Evolutionary conservation across 2,329 filamentous ascomycete species (phyloP), one percentile per base, ranked within the genome.

Genomic region (Fusarium subtropicale): DNA sequence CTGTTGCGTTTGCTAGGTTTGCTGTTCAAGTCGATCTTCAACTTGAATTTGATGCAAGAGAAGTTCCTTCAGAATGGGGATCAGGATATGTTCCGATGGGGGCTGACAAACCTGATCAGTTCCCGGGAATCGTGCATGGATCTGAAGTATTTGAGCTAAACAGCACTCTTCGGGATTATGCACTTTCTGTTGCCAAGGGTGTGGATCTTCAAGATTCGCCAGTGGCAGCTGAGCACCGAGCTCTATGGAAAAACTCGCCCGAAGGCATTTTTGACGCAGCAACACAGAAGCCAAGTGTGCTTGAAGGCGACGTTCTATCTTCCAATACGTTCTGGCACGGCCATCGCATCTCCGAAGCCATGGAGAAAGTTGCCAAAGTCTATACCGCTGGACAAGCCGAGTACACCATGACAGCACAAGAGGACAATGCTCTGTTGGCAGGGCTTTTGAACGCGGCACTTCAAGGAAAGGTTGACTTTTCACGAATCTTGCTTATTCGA

Each of bases 271-370:
- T 62, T 9, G 15, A 56, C 1, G 54, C 63, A 3, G 69, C 66
- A 1, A 54, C 63, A 4, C 34, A 34, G 2, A 22, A 41, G 2
- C 69, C 69, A 4, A 20, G n/a, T 6, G 54, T 72, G 3, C 38
- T 72, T 9, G 42, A 72, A n/a, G 70, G 69, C 4, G 69, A 72
- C 30, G 60, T 67, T 13, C 66, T 72, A 3, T 71, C 69, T 1
- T 66, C 69, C 0, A 72, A 72, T 24, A 72, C 68, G 2, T 72
- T 72, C 15, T 72, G 70, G 69, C 70, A 70, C 16, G 69, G 69
- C 0, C 55, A 72, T 18, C 38, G 64, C 0, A 47, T 72, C 2
- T 72, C 69, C 1, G 69, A 72, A 9, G 69, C 69, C 0, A 72
- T 72, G 60, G 69, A 72, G 16, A 62, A 39, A 16, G 67, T 72